These are phyloP conservation scores for Flaveria bidentis DNA, from an alignment of 129 eudicot genomes.

Conservation along the genomic window DNA sequence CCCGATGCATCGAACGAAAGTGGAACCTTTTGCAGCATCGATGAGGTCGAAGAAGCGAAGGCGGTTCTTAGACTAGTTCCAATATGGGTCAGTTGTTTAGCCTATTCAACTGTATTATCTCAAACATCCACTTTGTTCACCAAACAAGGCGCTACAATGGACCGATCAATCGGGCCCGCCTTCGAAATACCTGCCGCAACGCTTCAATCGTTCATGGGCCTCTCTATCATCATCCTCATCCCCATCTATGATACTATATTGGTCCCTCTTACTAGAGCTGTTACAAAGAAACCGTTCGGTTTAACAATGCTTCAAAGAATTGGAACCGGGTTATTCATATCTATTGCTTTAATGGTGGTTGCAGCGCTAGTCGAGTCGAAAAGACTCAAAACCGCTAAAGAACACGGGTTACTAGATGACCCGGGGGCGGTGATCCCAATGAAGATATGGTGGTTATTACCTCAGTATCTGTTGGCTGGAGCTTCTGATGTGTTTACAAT, in stretches of 20 bases:
- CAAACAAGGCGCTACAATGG: conserved; percentile 64
- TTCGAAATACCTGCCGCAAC: conserved; percentile 66
- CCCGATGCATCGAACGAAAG: conserved; percentile 17
- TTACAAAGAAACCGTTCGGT: conserved; percentile 54
- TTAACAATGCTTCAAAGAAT: conserved; percentile 70
- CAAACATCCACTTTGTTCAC: conserved; percentile 57
- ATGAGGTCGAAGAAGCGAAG: conserved; percentile 51
- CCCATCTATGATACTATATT: conserved; percentile 57
- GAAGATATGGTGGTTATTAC: conserved; percentile 73
- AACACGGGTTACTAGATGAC: conserved; percentile 43
- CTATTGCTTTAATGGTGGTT: conserved; percentile 40
- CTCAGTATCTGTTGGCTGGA: conserved; percentile 58
- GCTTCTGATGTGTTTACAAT: conserved; percentile 47
- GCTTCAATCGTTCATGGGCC: conserved; percentile 40
- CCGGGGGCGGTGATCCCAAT: conserved; percentile 52
- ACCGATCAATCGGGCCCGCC: conserved; percentile 44
- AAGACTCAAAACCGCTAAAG: conserved; percentile 48
- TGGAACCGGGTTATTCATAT: conserved; percentile 58
- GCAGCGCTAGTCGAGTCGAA: conserved; percentile 60
- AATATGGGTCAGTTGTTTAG: conserved; percentile 47
- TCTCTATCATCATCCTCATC: conserved; percentile 36
- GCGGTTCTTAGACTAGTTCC: conserved; percentile 42
- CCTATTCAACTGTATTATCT: conserved; percentile 40
- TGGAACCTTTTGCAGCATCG: conserved; percentile 6
- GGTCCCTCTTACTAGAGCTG: conserved; percentile 39